Conservation (phyloP, 129 eudicot genomes). For the Calendula officinalis region DNA sequence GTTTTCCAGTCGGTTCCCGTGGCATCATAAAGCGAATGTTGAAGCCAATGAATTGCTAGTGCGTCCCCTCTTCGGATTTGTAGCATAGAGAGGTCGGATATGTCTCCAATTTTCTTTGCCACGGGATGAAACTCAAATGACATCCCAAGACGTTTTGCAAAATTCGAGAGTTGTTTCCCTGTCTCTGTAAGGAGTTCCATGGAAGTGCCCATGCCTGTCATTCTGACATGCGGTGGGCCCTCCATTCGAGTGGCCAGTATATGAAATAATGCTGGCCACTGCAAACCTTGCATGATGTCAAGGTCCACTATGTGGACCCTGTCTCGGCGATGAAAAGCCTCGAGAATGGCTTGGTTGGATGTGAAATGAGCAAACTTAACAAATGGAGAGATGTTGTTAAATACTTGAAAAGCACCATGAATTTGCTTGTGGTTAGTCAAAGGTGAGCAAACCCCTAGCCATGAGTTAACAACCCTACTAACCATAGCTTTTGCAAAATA, state of each 20-base stretch:
- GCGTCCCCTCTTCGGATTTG: conserved; percentile 61
- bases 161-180: conserved; percentile 67
- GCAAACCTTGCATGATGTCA: conserved; percentile 90
- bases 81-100: conserved; percentile 32
- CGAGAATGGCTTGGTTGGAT: conserved; percentile 80
- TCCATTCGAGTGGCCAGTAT: conserved; percentile 71
- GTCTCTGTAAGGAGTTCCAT: conserved; percentile 57
- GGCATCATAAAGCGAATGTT: conserved; percentile 77
- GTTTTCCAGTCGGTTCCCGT: conserved; percentile 81
- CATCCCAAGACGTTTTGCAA: conserved; percentile 77
- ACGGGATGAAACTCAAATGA: conserved; percentile 67
- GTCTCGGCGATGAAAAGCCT: conserved; percentile 56
- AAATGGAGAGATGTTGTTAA: conserved; percentile 71
- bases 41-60: conserved; percentile 74
- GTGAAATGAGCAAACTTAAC: conserved; percentile 83
- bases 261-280: conserved; percentile 87
- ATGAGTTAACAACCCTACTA: conserved; percentile 69
- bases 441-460: conserved; percentile 76
- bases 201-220: conserved; percentile 76
- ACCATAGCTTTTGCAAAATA: conserved; percentile 80
- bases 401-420: conserved; percentile 64
- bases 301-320: conserved; percentile 79
- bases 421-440: conserved; percentile 50
- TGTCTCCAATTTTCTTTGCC: conserved; percentile 50
- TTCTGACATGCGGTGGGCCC: conserved; percentile 72